A percentile compares a stretch with the other conserved stretches of the same genome.
Evolutionary conservation across 1,139 yeast genomes (phyloP).

Genomic region (Blastobotrys capitulatus): DNA sequence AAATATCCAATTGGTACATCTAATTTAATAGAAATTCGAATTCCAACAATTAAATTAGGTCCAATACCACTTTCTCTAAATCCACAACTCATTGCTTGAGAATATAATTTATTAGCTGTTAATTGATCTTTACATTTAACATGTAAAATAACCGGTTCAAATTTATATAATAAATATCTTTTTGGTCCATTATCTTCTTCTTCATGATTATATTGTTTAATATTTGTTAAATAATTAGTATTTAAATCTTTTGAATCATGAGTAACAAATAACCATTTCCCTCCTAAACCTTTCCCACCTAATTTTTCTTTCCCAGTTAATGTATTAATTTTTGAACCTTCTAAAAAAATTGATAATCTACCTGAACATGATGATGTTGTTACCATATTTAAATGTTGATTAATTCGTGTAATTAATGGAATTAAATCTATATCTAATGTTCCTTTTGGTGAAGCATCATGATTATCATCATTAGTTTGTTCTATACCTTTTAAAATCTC

Average conservation of each 20-base stretch:
- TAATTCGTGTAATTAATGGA: constrained; percentile 66
- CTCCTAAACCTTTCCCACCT: constrained; percentile 85
- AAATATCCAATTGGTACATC: constrained; percentile 69
- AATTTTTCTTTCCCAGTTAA: constrained; percentile 34
- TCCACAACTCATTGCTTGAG: constrained; percentile 76
- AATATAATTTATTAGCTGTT: constrained; percentile 57
- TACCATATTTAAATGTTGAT: constrained; percentile 59
- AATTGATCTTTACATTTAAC: constrained; percentile 64
- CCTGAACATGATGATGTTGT: constrained; percentile 91
- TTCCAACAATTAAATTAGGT: constrained; percentile 69
- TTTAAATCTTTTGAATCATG: constrained; percentile 50
- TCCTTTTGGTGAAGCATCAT: constrained; percentile 82
- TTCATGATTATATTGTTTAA: constrained; percentile 6
- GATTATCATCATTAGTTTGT: constrained; percentile 34
- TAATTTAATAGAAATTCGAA: constrained; percentile 62
- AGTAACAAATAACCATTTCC: constrained; percentile 78
- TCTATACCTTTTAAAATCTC: constrained; percentile 52
- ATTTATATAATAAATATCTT: constrained; percentile 64
- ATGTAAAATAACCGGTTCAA: constrained; percentile 79
- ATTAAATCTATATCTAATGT: constrained; percentile 65
- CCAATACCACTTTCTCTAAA: constrained; percentile 87
- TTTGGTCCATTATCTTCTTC: constrained; percentile 23
- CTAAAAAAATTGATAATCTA: constrained; percentile 72
- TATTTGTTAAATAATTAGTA: constrained; percentile 43
- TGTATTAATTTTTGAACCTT: constrained; percentile 41